phyloP scores from a whole-genome alignment of 805 yeast species.

The Pichia phayaonensis region DNA sequence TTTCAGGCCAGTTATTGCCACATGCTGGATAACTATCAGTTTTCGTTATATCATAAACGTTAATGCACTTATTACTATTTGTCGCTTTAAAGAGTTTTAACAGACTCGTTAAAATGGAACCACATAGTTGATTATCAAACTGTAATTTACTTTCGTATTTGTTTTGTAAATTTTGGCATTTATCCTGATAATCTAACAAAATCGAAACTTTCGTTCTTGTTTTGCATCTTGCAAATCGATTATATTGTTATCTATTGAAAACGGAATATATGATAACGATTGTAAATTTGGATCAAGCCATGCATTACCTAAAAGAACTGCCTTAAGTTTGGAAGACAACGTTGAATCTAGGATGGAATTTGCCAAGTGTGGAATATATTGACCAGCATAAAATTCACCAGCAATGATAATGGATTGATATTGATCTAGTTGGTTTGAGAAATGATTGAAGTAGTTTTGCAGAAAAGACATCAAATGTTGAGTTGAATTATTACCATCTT shows the following conservation, averaged over 20 bases:
- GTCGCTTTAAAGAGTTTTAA: constrained; percentile 19
- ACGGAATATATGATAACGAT: constrained; percentile 73
- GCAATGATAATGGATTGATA: constrained; percentile 58
- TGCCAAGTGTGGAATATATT: constrained; percentile 86
- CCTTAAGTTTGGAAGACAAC: constrained; percentile 41
- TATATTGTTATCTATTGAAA: constrained; percentile 50
- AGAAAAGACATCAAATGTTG: constrained; percentile 59
- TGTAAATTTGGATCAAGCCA: constrained; percentile 90
- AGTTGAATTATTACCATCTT: constrained; percentile 36
- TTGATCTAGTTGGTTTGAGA: constrained; percentile 61
- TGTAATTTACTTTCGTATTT: constrained; percentile 11
- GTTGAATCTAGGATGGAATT: constrained; percentile 35
- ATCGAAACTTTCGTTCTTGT: constrained; percentile 30
- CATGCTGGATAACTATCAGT: constrained; percentile 75
- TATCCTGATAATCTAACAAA: constrained; percentile 44
- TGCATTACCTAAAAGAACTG: constrained; percentile 82
- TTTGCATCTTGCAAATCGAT: constrained; percentile 28
- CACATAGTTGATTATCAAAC: constrained; percentile 30
- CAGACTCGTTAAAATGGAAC: constrained; percentile 34
- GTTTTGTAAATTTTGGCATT: constrained; percentile 50
- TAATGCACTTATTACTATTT: constrained; percentile 47
- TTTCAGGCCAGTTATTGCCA: constrained; percentile 89
- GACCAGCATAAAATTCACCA: constrained; percentile 97
- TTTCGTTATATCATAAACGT: constrained; percentile 74
- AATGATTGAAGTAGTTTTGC: constrained; percentile 53